Conservation (phyloP, 2,329 filamentous ascomycete genomes). For the Xylariaceae sp. region DNA sequence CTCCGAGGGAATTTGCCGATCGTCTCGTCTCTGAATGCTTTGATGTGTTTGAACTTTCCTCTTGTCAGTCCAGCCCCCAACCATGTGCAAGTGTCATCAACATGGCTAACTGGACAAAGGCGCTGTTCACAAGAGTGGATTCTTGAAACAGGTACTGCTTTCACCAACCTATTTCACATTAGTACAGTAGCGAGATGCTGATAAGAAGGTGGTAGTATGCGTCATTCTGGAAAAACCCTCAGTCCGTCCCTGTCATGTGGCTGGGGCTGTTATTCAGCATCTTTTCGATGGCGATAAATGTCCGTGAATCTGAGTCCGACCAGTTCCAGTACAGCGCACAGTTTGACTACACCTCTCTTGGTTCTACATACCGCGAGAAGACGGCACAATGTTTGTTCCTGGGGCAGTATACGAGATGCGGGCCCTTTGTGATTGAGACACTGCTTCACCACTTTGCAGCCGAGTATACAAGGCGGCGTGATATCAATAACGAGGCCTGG, state of each 20-base stretch:
- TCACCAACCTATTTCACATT: not conserved
- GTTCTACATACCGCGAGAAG: conserved; percentile 24
- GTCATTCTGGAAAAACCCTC: conserved; percentile 38
- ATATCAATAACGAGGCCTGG: conserved; percentile 33
- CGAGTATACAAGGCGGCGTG: conserved; percentile 28
- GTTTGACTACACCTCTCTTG: conserved; percentile 6
- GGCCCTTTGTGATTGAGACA: conserved; percentile 37
- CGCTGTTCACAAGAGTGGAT: conserved; percentile 26
- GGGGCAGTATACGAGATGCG: conserved; percentile 38
- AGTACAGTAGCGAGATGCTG: conserved; percentile 3
- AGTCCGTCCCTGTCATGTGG: conserved; percentile 37
- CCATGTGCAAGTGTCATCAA: not conserved
- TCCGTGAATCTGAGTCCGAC: conserved; percentile 15
- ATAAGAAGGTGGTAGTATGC: conserved; percentile 35
- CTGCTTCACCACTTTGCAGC: conserved; percentile 32
- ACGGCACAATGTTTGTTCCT: conserved; percentile 34
- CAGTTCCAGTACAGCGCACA: conserved; percentile 1
- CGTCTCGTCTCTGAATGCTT: conserved; percentile 34
- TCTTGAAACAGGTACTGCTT: conserved; percentile 23
- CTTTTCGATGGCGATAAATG: conserved; percentile 34
- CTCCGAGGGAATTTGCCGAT: conserved; percentile 30
- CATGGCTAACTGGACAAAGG: conserved; percentile 8
- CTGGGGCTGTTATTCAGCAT: conserved; percentile 43
- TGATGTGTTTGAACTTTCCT: conserved; percentile 28
- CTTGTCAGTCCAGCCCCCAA: conserved; percentile 15